phyloP scores from a whole-genome alignment of 345 rosid species.

The Lenwebbia sp. region DNA sequence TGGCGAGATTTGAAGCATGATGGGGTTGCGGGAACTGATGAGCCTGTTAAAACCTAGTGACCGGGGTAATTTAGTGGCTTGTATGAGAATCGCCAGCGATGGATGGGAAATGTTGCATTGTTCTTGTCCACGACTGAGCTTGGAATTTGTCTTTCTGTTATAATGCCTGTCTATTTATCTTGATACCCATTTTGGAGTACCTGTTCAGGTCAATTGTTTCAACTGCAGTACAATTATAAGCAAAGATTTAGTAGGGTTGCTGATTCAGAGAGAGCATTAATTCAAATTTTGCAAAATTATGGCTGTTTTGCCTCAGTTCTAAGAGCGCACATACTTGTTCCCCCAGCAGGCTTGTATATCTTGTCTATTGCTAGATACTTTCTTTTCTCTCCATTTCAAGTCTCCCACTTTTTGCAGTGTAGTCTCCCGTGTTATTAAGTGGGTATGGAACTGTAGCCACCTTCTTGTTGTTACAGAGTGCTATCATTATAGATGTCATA shows the following conservation, averaged over 20 bases:
- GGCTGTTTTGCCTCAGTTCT: neutral
- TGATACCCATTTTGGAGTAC: neutral
- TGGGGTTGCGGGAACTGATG: neutral
- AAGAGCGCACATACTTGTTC: neutral
- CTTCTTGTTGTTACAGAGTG: too few species aligned
- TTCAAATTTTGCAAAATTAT: neutral
- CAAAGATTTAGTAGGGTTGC: neutral
- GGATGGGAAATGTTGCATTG: neutral
- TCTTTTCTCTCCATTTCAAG: neutral
- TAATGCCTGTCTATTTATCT: neutral
- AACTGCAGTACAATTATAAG: neutral
- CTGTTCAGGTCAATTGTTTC: neutral
- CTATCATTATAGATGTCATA: neutral
- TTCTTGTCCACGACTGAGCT: neutral
- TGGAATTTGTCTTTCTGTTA: neutral
- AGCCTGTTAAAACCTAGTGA: neutral
- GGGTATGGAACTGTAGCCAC: neutral
- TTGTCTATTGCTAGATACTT: neutral
- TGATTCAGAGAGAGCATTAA: neutral
- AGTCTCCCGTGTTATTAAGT: neutral
- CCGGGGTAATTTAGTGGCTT: neutral
- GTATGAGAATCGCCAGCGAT: neutral
- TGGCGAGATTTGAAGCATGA: neutral
- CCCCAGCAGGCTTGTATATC: neutral
- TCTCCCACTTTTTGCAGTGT: neutral